Percentiles rank a stretch among this genome's conserved stretches.
Conservation (phyloP, 352 stramenopile genomes). For the Pelagophyceae sp. region DNA sequence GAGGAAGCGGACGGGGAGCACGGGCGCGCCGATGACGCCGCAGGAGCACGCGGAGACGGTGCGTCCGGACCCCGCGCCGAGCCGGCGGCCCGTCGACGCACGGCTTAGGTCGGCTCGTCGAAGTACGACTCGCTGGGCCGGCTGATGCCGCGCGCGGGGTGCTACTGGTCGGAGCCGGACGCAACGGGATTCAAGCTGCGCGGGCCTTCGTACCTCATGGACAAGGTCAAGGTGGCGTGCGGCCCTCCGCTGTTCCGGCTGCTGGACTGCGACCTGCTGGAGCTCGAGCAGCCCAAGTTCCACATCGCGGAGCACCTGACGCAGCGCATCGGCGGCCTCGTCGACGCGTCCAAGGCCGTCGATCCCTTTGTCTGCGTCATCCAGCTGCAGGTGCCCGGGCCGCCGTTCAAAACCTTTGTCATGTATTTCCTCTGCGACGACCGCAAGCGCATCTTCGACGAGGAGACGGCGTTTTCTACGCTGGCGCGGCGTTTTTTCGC, state of each 20-base stretch:
- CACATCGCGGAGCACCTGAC: not conserved
- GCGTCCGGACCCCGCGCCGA: no score
- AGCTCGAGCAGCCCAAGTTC: not conserved
- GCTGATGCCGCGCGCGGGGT: not conserved
- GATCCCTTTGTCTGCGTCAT: not conserved
- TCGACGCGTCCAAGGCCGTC: not conserved
- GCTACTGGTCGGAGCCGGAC: conserved; percentile 4
- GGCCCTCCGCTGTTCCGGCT: not conserved
- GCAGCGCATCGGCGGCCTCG: not conserved
- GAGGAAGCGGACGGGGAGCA: no score
- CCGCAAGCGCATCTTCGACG: not conserved
- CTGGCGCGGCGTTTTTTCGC: conserved; percentile 46
- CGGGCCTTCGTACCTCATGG: not conserved
- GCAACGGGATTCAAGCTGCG: not conserved
- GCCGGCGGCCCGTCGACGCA: no score
- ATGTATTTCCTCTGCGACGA: not conserved
- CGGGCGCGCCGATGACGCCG: not conserved
- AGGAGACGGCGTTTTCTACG: conserved; percentile 58
- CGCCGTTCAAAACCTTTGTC: conserved; percentile 12
- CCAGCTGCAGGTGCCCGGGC: conserved; percentile 8
- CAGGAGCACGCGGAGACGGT: no score
- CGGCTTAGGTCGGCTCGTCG: no score
- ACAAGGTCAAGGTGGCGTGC: conserved; percentile 13
- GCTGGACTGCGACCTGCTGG: conserved; percentile 14
- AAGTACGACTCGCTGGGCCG: no score